Conservation (phyloP, 2,329 filamentous ascomycete species). For the Grosmannia serpens region DNA sequence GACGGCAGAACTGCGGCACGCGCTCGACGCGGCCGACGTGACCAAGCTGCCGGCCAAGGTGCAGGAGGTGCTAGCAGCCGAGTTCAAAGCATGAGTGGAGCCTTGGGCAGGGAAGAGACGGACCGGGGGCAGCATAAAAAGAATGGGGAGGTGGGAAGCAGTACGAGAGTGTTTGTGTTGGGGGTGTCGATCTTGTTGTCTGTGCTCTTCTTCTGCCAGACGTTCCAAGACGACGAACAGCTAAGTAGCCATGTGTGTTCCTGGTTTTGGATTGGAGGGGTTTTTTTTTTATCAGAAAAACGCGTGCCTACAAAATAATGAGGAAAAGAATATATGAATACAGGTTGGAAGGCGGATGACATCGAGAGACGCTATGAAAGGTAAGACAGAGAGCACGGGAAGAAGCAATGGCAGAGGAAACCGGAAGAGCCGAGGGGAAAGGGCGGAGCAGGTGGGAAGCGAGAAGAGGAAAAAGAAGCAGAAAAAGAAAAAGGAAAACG, state of each 20-base stretch:
- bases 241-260: background rate
- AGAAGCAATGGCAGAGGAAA: background rate
- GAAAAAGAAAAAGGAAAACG: background rate
- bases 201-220: background rate
- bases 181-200: background rate
- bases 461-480: background rate
- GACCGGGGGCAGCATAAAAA: background rate
- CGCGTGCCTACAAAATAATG: background rate
- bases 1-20: slow-evolving; percentile 54
- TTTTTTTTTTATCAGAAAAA: background rate
- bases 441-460: background rate
- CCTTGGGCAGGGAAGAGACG: background rate
- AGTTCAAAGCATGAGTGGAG: slow-evolving; percentile 31
- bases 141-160: background rate
- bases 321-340: background rate
- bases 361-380: too few species aligned
- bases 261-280: background rate
- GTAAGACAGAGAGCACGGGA: too few species aligned
- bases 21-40: slow-evolving; percentile 38
- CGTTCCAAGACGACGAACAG: background rate
- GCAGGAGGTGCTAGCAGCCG: slow-evolving; percentile 55
- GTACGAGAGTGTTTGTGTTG: background rate
- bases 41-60: slow-evolving; percentile 54
- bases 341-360: background rate
- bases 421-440: background rate